Evolutionary conservation across 2,329 filamentous ascomycete genomes (phyloP), one percentile per base, ranked within the genome.

Genomic region (Blumeria hordei): DNA sequence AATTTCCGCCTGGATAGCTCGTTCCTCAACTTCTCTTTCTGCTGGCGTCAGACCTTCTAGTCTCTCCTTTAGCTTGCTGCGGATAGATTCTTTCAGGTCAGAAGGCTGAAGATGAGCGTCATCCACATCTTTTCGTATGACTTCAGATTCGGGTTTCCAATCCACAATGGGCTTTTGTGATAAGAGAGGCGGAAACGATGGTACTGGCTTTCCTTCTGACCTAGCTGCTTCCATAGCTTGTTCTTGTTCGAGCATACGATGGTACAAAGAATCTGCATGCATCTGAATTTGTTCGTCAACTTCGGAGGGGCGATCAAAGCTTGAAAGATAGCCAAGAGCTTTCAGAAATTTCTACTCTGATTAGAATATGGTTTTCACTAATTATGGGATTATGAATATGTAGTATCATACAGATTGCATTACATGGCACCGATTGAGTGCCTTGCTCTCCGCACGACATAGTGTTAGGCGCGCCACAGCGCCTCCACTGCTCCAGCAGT

Each of bases 261-360:
- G 84, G 68, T 88, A 98, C 43, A 98, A 74, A 59, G 78, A 78
- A 70, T 98, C 92, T 57, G 90, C 90, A 67, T 95, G 88, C 81
- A 96, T 86, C 69, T 96, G 92, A 58, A 98, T 87, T 61, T 83
- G 78, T 66, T 95, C 88, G 62, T 94, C 85, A 54, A 85, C 75
- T 34, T 80, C 74, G 0, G 74, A 70, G 8, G 81, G 71, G 21
- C 80, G 76, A 47, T 83, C 76, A 58, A 77, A 71, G 32, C 77
- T 78, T 7, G 78, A 77, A 36, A 93, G 75, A 66, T 95, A 96
- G 4, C 92, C 92, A 16, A 98, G 70, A 1, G 88, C 88, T 68
- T 90, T 88, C 33, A 98, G 71, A 62, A 98, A 88, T 67, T 90
- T 83, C 77, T 88, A 58, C 41, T 21, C 1, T 53, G 7, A 41